Evolutionary conservation across 345 rosid genomes (phyloP).

Genomic region (Sisymbrium altissimum): DNA sequence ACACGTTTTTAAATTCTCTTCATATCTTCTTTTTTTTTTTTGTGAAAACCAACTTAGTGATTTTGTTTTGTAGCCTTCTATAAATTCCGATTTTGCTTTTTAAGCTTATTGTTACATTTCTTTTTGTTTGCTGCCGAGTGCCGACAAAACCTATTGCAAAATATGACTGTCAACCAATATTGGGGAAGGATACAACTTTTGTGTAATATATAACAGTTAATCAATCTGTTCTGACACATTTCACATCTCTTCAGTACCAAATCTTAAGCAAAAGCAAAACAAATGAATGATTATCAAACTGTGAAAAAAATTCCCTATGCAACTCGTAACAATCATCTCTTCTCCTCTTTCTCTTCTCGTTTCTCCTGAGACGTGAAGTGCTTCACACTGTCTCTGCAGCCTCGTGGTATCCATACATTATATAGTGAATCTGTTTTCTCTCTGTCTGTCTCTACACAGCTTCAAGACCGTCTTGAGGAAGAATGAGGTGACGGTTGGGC

Average conservation of each 20-base stretch:
- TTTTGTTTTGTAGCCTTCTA: too few species aligned
- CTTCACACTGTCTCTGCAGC: constrained; percentile 1
- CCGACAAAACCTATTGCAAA: neutral
- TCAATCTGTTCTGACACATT: neutral
- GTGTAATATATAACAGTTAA: neutral
- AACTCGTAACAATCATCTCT: constrained; percentile 18
- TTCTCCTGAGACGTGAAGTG: neutral
- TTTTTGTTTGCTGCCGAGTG: too few species aligned
- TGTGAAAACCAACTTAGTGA: too few species aligned
- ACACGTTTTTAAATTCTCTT: too few species aligned
- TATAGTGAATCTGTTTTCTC: neutral
- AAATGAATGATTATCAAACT: constrained; percentile 4
- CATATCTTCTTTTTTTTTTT: too few species aligned
- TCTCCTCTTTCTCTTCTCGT: constrained; percentile 22
- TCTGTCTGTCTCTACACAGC: constrained; percentile 25
- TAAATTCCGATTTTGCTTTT: too few species aligned
- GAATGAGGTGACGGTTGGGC: constrained; percentile 37
- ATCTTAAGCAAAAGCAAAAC: constrained; percentile 1
- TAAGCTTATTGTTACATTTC: neutral
- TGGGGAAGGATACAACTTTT: neutral
- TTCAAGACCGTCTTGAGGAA: constrained; percentile 45
- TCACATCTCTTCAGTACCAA: constrained; percentile 1
- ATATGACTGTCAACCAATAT: neutral
- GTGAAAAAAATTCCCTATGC: neutral
- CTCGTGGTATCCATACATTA: constrained; percentile 24